Evolutionary conservation across 1,284 basidiomycete genomes (phyloP), one percentile per base, ranked within the genome.

Genomic region (Coriolopsis trogii): DNA sequence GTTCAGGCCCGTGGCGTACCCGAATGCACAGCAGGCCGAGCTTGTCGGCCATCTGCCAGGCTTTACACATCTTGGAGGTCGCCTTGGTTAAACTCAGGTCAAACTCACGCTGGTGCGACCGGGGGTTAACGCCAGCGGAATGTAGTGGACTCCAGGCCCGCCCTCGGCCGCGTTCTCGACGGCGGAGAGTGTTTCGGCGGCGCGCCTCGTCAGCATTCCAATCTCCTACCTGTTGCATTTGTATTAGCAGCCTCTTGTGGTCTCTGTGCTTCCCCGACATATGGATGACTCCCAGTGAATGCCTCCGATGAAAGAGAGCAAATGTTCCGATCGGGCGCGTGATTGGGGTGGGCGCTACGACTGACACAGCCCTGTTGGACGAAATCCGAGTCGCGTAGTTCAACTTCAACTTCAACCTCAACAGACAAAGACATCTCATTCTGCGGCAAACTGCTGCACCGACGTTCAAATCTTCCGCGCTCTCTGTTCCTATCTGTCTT

Each of bases 41-140:
- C 12, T 34, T n/a, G 39, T 52, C 56, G 53, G 56, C 53, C 46
- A 55, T 55, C 52, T 58, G 56, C 49, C 52, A 47, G 12, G 23
- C n/a, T 25, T 31, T 41, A 47, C 41, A 46, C 23, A 23, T 8
- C n/a, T n/a, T 15, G 15, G 45, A 21, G 29, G n/a, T n/a, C n/a
- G n/a, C n/a, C n/a, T n/a, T n/a, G n/a, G n/a, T n/a, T 38, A 24
- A 23, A 39, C 20, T 16, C 24, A 16, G 28, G 30, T 7, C 3
- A 41, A 41, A 34, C 49, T 21, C 39, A 37, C 39, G 41, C 34
- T n/a, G 30, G 40, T 37, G 45, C 21, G 45, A 39, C 36, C 12
- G 7, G 40, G 6, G 31, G 16, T 6, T 20, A 13, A 33, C 0
- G 12, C 29, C 4, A 10, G 8, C 29, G 10, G 7, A 33, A 12